These are phyloP conservation scores for Coemansia sp. DNA, from an alignment of 192 early-diverging fungal genomes.

Conservation along the genomic window DNA sequence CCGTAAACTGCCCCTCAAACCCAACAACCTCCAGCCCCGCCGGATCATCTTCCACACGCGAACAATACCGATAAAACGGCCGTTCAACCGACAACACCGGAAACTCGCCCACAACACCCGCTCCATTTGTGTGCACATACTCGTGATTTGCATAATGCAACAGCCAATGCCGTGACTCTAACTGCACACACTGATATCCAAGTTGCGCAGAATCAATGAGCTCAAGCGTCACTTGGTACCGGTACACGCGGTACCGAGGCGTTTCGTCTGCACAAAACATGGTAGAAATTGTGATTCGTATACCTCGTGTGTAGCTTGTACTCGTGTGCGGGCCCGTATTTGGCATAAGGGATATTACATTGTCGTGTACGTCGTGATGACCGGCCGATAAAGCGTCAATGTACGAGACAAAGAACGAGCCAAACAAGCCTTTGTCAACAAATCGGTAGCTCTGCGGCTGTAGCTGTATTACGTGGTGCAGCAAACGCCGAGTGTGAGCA, in stretches of 20 bases:
- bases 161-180: slow-evolving; percentile 39
- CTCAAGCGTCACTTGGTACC: slow-evolving; percentile 47
- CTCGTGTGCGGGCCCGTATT: slow-evolving; percentile 34
- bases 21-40: slow-evolving; percentile 20
- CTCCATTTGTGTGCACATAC: slow-evolving; percentile 15
- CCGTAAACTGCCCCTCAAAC: slow-evolving; percentile 37
- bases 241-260: slow-evolving; percentile 28
- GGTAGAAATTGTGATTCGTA: slow-evolving; percentile 37
- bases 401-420: slow-evolving; percentile 35
- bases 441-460: slow-evolving; percentile 39
- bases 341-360: slow-evolving; percentile 39
- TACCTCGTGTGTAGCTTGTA: slow-evolving; percentile 27
- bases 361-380: slow-evolving; percentile 21
- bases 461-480: slow-evolving; percentile 49
- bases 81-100: slow-evolving; percentile 21
- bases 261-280: slow-evolving; percentile 52
- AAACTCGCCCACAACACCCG: slow-evolving; percentile 41
- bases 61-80: slow-evolving; percentile 41
- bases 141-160: slow-evolving; percentile 24
- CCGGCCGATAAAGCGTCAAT: slow-evolving; percentile 28
- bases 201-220: slow-evolving; percentile 20
- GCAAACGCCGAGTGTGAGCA: neutral
- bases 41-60: slow-evolving; percentile 36
- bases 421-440: slow-evolving; percentile 44
- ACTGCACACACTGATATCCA: slow-evolving; percentile 24